phyloP scores from a whole-genome alignment of 208 protist species.

The Entamoeba histolytica region DNA sequence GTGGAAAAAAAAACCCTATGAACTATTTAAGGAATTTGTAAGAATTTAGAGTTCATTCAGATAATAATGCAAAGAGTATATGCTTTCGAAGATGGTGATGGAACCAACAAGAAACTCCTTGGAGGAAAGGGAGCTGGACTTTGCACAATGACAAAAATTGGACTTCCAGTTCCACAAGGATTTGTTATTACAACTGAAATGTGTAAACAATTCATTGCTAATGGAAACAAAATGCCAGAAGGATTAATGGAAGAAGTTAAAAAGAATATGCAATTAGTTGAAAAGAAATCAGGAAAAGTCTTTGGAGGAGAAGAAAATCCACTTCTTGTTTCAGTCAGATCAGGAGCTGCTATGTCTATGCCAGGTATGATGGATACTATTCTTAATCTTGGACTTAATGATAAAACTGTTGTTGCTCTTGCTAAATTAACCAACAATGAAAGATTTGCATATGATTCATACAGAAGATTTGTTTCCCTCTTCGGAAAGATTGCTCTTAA shows the following conservation, averaged over 20 bases:
- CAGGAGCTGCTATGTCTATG: conserved; percentile 69
- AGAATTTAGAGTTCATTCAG: no score
- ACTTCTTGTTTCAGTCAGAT: conserved; percentile 66
- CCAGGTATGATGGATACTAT: conserved; percentile 65
- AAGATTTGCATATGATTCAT: conserved; percentile 71
- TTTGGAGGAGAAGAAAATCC: conserved; percentile 57
- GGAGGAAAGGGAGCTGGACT: conserved; percentile 70
- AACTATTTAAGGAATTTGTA: no score
- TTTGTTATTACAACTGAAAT: conserved; percentile 68
- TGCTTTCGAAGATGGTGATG: background rate
- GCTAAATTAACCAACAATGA: conserved; percentile 40
- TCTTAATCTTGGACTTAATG: conserved; percentile 70
- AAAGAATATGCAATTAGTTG: conserved; percentile 44
- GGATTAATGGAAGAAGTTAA: conserved; percentile 41
- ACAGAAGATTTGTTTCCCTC: conserved; percentile 71
- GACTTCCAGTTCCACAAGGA: conserved; percentile 62
- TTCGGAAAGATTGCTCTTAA: conserved; percentile 68
- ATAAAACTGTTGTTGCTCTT: conserved; percentile 49
- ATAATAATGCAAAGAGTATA: no score
- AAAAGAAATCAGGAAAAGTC: conserved; percentile 49
- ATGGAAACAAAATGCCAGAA: conserved; percentile 12
- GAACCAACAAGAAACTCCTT: conserved; percentile 53
- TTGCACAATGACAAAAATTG: conserved; percentile 62
- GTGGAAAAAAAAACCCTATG: conserved; percentile 36
- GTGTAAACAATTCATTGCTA: conserved; percentile 44